Evolutionary conservation across 129 eudicot genomes (phyloP).

Genomic region (Mikania micrantha): DNA sequence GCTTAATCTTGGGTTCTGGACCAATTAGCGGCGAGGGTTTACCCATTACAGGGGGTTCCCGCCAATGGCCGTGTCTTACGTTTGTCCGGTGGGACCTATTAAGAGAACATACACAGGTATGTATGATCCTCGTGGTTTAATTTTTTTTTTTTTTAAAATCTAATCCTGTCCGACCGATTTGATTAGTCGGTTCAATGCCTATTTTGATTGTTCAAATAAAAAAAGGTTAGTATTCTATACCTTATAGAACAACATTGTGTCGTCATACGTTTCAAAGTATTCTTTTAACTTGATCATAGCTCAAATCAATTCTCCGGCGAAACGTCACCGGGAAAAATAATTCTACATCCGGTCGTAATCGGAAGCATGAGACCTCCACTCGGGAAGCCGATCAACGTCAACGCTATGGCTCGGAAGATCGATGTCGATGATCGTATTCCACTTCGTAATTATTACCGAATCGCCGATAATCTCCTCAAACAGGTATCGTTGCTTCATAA

Average conservation of each 20-base stretch:
- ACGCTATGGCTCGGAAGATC: slow-evolving; percentile 55
- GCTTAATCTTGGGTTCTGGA: no score
- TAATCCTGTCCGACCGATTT: no score
- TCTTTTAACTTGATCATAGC: slow-evolving; percentile 8
- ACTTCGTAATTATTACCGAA: slow-evolving; percentile 82
- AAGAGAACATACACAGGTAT: no score
- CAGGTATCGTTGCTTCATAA: slow-evolving; percentile 38
- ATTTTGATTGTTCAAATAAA: no score
- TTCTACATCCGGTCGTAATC: background rate
- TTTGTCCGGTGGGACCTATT: no score
- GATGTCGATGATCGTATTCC: slow-evolving; percentile 87
- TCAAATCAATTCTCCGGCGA: slow-evolving; percentile 17
- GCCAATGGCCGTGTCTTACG: no score
- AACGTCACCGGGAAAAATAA: slow-evolving; percentile 11
- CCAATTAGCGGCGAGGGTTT: no score
- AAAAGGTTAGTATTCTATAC: no score
- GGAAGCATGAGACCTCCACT: slow-evolving; percentile 59
- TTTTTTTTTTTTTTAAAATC: no score
- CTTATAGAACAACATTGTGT: slow-evolving; percentile 7
- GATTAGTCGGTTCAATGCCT: no score
- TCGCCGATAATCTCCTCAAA: slow-evolving; percentile 89
- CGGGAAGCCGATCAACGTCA: slow-evolving; percentile 43
- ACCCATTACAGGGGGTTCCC: no score
- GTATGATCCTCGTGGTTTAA: no score
- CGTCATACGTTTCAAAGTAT: slow-evolving; percentile 5